Evolutionary conservation across 805 yeast genomes (phyloP), one percentile per base, ranked within the genome.

Genomic region (Jamesozyma gamospora): DNA sequence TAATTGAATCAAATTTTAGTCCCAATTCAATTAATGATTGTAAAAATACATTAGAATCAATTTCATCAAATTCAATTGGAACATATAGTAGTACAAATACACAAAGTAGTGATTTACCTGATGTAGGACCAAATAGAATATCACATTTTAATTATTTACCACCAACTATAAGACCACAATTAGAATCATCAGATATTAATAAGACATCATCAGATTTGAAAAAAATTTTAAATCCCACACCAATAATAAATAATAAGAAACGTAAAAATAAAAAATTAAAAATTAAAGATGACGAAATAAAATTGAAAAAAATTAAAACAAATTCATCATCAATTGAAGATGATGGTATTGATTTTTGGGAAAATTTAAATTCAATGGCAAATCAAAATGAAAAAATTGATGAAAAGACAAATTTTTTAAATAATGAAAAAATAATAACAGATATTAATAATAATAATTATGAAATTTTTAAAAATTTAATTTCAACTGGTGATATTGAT

Each of bases 91-190:
- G 32, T 35, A 43, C 41, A 21, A 45, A 49, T 29, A 46, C 51
- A 14, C 53, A 53, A 17, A 38, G 50, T 17, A 49, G 48, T 31
- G 63, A 55, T 12, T 12, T 53, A 13, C 52, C 52, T n/a, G 81
- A 75, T 39, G 61, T 75, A 4, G 74, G 72, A 28, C 62, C 77
- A 2, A 68, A 72, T 34, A 62, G 88, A 53, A 73, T 66, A 42
- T 78, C 78, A 36, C 92, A 82, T 63, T 82, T 82, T 65, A 81
- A 80, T 55, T 80, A 79, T 50, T 60, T 82, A 19, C 85, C 88
- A 12, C 81, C 87, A 2, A 75, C 82, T 5, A 81, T 77, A 44
- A 81, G 76, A 36, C 92, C 90, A 0, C 79, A 76, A 48, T 59
- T 82, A 33, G 78, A 69, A 17, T 77, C 84, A 1, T 76, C 83